phyloP scores from a whole-genome alignment of 257 asterid genomes.

The Thymus quinquecostatus region DNA sequence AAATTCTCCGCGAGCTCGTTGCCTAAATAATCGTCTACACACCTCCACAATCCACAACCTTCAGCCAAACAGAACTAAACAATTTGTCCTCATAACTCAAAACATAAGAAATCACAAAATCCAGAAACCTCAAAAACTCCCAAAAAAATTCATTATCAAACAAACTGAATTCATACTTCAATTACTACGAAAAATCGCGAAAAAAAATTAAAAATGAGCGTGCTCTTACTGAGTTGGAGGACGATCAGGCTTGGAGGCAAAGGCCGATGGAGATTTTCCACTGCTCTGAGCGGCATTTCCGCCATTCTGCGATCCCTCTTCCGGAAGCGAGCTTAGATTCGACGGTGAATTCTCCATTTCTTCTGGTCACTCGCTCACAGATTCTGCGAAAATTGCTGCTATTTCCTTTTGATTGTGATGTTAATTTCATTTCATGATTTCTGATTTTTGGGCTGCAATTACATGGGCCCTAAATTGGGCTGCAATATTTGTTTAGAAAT shows the following conservation, averaged over 20 bases:
- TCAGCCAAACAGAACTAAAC: conserved; percentile 2
- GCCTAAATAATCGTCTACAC: too few species aligned
- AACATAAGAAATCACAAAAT: conserved; percentile 3
- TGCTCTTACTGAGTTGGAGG: conserved; percentile 67
- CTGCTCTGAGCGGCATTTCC: conserved; percentile 31
- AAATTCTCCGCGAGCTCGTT: too few species aligned
- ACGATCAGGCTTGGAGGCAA: conserved; percentile 72
- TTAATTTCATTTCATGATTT: conserved; percentile 1
- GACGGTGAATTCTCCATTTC: conserved; percentile 61
- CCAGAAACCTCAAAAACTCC: background rate
- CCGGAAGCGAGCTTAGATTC: conserved; percentile 63
- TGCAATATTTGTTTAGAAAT: background rate
- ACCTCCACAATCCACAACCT: background rate
- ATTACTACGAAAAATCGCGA: background rate
- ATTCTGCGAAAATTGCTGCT: conserved; percentile 3
- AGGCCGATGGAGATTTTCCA: conserved; percentile 55
- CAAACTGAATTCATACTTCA: too few species aligned
- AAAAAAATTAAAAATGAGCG: conserved; percentile 11
- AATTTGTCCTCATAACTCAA: background rate
- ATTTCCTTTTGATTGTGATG: conserved; percentile 4
- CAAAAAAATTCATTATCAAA: background rate
- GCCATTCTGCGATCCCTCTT: conserved; percentile 53
- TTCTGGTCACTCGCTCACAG: conserved; percentile 30
- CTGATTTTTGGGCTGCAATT: background rate
- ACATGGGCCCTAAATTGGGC: conserved; percentile 14